phyloP scores from a whole-genome alignment of 2,329 filamentous ascomycete species.

The Albifimbria verrucaria region DNA sequence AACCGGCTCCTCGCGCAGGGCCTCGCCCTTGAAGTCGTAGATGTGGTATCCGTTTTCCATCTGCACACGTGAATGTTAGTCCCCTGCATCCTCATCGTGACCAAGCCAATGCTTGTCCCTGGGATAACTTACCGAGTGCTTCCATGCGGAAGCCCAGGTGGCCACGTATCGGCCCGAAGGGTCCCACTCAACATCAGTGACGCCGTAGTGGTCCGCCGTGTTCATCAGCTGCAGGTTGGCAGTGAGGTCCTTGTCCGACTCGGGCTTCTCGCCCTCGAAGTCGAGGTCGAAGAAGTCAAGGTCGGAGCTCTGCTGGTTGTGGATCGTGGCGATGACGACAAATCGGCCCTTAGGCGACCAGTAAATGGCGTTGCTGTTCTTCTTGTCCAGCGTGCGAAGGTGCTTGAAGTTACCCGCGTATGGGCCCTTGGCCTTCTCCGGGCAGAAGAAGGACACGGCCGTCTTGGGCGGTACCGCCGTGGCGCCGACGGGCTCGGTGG shows the following conservation, averaged over 20 bases:
- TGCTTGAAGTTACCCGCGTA: constrained; percentile 92
- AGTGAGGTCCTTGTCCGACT: constrained; percentile 88
- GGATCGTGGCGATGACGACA: constrained; percentile 88
- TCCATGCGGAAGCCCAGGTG: constrained; percentile 92
- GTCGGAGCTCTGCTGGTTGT: constrained; percentile 89
- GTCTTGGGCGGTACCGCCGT: constrained; percentile 91
- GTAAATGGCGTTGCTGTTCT: constrained; percentile 99
- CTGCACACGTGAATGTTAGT: constrained; percentile 44
- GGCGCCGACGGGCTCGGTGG: constrained; percentile 74
- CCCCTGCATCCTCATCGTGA: neutral
- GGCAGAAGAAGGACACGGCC: constrained; percentile 91
- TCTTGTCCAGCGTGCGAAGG: constrained; percentile 93
- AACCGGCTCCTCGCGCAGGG: constrained; percentile 83
- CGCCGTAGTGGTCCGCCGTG: constrained; percentile 90
- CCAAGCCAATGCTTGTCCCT: neutral
- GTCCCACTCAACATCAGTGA: constrained; percentile 98
- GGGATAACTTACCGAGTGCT: constrained; percentile 72
- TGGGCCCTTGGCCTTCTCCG: constrained; percentile 84
- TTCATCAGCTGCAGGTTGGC: constrained; percentile 96
- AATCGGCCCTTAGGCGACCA: constrained; percentile 97
- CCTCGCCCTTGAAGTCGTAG: constrained; percentile 91
- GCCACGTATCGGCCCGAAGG: constrained; percentile 92
- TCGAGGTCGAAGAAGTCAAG: constrained; percentile 98
- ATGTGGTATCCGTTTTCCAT: constrained; percentile 99
- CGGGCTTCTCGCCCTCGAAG: constrained; percentile 94